Evolutionary conservation across 164 flowering plant genomes (phyloP), one percentile per base, ranked within the genome.

Genomic region (Santalum album): DNA sequence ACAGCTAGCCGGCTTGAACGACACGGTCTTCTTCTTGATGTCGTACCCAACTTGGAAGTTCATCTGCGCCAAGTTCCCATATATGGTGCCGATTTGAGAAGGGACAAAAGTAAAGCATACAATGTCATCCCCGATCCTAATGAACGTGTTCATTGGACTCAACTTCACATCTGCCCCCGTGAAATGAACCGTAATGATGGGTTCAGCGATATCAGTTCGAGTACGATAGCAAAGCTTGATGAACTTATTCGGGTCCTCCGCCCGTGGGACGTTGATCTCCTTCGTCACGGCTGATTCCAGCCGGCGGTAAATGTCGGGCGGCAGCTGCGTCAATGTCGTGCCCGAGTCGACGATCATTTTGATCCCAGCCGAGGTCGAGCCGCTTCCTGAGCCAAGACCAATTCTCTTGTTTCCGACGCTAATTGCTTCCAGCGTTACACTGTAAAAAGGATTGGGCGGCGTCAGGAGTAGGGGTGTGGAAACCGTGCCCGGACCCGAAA

Each of bases 301-400:
- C 0, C 56, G 7, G 0, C 38, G 2, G 49, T 64, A 71, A 0
- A 76, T 23, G 0, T 58, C 55, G 0, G 16, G 0, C 0, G 72
- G 72, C 0, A 82, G 54, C 0, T 65, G 4, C 0, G 79, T 78
- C 18, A 75, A 35, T 0, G 87, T 75, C 0, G 85, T 80, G 1
- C 94, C 89, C 0, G 85, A 80, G 53, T 85, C 94, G 1, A 85
- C 71, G 46, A 85, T 75, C 19, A 80, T 81, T 49, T 79, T 81
- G 9, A 29, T 29, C 34, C 34, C 34, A 4, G 6, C 34, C 34
- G 4, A 4, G 47, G 3, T 17, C 5, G 47, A 43, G 47, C 47
- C 5, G n/a, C 47, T 19, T 3, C 12, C 21, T 12, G 5, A 20
- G 14, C 19, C 12, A 17, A 16, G 5, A 17, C 12, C 47, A 17